Evolutionary conservation across 108 stramenopile species (phyloP).

Genomic region (Tribonema minus): DNA sequence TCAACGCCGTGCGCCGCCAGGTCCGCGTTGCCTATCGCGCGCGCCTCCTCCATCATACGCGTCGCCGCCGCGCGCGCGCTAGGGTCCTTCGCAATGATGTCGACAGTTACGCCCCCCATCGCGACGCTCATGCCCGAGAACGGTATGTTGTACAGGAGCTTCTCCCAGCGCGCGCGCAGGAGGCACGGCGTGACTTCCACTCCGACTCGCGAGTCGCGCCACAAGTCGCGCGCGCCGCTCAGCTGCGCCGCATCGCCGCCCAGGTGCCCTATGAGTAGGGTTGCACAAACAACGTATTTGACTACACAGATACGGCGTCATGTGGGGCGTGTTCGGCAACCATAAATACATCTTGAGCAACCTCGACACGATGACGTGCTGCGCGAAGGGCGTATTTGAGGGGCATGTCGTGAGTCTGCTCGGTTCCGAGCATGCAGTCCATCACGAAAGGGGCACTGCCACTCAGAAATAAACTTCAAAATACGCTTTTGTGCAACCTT

Average conservation of each 20-base stretch:
- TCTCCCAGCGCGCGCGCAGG: constrained; percentile 60
- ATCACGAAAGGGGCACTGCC: too few relatives aligned
- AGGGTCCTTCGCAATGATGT: constrained; percentile 69
- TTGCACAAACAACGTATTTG: not conserved
- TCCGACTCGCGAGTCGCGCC: constrained; percentile 7
- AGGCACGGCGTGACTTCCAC: not conserved
- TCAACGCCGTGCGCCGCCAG: not conserved
- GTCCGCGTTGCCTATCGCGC: not conserved
- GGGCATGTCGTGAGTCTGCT: too few relatives aligned
- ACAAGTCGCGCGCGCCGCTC: not conserved
- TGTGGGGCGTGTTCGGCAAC: too few relatives aligned
- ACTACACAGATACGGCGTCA: too few relatives aligned
- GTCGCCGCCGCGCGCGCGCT: constrained; percentile 48
- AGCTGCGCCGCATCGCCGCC: not conserved
- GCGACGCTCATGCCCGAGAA: constrained; percentile 77
- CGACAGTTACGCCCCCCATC: constrained; percentile 78
- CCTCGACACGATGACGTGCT: too few relatives aligned
- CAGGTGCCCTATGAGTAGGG: not conserved
- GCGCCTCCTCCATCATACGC: not conserved
- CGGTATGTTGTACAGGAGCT: constrained; percentile 77
- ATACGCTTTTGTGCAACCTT: too few relatives aligned
- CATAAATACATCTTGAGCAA: too few relatives aligned
- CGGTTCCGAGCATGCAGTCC: too few relatives aligned
- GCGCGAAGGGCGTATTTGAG: too few relatives aligned
- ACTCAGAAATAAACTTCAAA: too few relatives aligned